Percentiles rank a stretch among this genome's conserved stretches.
phyloP scores from a whole-genome alignment of 257 asterid species.

The Nicotiana knightiana region DNA sequence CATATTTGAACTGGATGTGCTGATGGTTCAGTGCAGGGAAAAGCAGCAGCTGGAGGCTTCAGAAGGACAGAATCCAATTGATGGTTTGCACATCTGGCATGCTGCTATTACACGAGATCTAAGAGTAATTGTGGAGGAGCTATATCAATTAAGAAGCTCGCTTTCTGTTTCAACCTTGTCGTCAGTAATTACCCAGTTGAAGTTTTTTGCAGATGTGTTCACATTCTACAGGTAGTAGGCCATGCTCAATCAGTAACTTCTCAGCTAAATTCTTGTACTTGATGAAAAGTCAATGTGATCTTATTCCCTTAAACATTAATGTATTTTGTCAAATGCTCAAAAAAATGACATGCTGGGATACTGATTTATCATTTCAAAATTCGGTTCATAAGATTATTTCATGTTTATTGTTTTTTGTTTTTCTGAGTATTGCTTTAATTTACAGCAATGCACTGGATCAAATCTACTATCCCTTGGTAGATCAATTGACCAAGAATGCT shows the following conservation, averaged over 20 bases:
- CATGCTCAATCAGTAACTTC: neutral
- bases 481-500: conserved; percentile 31
- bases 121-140: conserved; percentile 37
- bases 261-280: neutral
- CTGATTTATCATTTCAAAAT: neutral
- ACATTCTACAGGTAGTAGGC: conserved; percentile 58
- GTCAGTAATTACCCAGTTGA: conserved; percentile 50
- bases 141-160: conserved; percentile 46
- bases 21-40: neutral
- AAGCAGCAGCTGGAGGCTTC: neutral
- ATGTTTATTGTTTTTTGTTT: conserved; percentile 18
- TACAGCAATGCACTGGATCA: conserved; percentile 72
- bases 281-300: neutral
- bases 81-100: conserved; percentile 7
- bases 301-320: neutral
- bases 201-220: conserved; percentile 59
- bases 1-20: neutral
- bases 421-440: neutral
- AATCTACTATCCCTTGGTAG: conserved; percentile 45
- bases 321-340: neutral
- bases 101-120: conserved; percentile 2
- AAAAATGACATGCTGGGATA: neutral
- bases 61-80: neutral
- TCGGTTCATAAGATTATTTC: neutral
- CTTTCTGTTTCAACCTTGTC: conserved; percentile 39